Conservation (phyloP, 192 early-diverging fungal genomes). For the Podila epicladia region DNA sequence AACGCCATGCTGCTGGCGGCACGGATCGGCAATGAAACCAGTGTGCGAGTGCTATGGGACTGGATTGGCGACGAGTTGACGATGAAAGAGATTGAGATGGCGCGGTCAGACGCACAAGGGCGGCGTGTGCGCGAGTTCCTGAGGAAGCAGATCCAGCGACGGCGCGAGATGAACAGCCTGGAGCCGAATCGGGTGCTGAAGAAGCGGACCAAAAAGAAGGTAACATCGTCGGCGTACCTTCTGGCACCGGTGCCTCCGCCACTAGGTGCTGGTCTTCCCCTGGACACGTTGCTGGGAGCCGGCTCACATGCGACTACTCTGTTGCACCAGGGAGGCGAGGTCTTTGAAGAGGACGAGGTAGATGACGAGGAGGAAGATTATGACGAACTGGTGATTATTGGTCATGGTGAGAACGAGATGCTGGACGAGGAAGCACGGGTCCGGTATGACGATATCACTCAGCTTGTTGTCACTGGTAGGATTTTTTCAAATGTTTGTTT, state of each 20-base stretch:
- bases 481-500: not conserved
- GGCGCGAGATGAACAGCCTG: conserved; percentile 41
- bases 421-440: conserved; percentile 40
- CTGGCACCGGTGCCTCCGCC: too few relatives aligned
- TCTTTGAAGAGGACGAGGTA: conserved; percentile 24
- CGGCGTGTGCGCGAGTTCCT: conserved; percentile 41
- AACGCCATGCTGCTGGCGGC: conserved; percentile 38
- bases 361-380: conserved; percentile 50
- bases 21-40: conserved; percentile 31
- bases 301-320: not conserved
- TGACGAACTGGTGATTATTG: conserved; percentile 46
- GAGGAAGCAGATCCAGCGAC: conserved; percentile 47
- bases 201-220: conserved; percentile 24
- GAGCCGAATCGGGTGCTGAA: conserved; percentile 29
- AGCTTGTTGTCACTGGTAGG: conserved; percentile 45
- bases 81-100: conserved; percentile 49
- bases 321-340: conserved; percentile 1
- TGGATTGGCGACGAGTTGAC: conserved; percentile 49
- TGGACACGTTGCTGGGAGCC: not conserved
- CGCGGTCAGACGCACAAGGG: conserved; percentile 41
- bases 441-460: conserved; percentile 37
- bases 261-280: not conserved
- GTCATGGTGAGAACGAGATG: conserved; percentile 43
- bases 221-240: not conserved
- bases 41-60: conserved; percentile 40